Base-by-base conservation (phyloP, 169 alveolate species). In the Cryptosporidium andersoni region DNA sequence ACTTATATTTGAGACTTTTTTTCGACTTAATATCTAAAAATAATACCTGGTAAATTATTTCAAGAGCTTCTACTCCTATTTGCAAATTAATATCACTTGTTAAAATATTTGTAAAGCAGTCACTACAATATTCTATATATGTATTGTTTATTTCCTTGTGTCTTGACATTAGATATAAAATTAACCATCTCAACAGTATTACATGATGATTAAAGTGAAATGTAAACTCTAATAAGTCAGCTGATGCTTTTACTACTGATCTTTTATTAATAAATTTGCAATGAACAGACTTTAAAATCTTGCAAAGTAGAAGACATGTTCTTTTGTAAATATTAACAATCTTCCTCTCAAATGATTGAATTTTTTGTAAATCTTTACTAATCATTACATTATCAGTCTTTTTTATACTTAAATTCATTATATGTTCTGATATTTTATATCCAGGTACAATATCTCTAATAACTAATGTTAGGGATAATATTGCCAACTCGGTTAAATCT, bases 201-300 rank as follows among this genome's bases (percentile, higher is more conserved):
- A 39, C 60, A 48, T 74, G 85, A 39, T 74, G 68, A 48, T 74
- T 74, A 39, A 74, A 74, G 64, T 74, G 85, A 49, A 58, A 74
- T 0, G 85, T 74, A 11, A 68, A 64, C 16, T 74, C 85, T 39
- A 74, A 40, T 4, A 74, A 34, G 9, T 74, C 85, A 62, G 60
- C 36, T 1, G 64, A 8, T 14, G 68, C 37, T 36, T 64, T 74
- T 14, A 74, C 47, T 47, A 74, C 42, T 12, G 81, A 12, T 4
- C 64, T n/a, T 12, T 74, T 62, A 43, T 58, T 74, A 25, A 25
- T 25, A 25, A 25, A 25, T 25, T 25, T 25, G 25, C 0, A 25
- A 25, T 25, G 25, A 25, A 25, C 25, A 25, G 25, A 25, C 16
- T 14, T 60, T 7, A 63, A 14, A 5, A 67, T 12, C 3, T 2